These are phyloP conservation scores for Mentha longifolia DNA, from an alignment of 257 asterid species.

Conservation along the genomic window DNA sequence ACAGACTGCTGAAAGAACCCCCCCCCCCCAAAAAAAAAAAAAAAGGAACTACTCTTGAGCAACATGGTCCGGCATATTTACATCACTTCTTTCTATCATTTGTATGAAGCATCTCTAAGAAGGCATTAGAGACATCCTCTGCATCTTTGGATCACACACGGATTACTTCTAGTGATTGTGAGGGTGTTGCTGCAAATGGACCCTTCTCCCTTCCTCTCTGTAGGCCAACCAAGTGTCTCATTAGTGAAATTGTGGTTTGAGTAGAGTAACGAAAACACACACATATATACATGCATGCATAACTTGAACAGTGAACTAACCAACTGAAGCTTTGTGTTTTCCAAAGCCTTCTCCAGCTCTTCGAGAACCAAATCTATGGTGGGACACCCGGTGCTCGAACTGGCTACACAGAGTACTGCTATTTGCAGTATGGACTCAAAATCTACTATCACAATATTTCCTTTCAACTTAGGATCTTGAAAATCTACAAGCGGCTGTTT, in stretches of 20 bases:
- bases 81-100: slow-evolving; percentile 14
- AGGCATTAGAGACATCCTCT: slow-evolving; percentile 19
- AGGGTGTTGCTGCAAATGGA: slow-evolving; percentile 38
- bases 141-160: slow-evolving; percentile 33
- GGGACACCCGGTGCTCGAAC: slow-evolving; percentile 81
- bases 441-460: slow-evolving; percentile 53
- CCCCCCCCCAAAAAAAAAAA: neutral
- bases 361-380: slow-evolving; percentile 63
- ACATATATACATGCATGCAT: neutral
- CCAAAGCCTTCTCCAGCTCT: slow-evolving; percentile 75
- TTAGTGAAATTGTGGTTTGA: neutral
- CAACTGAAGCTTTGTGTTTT: slow-evolving; percentile 51
- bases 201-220: slow-evolving; percentile 41
- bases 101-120: slow-evolving; percentile 28
- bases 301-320: slow-evolving; percentile 36
- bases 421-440: slow-evolving; percentile 75
- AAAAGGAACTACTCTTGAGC: neutral
- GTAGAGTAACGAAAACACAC: neutral
- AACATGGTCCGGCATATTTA: slow-evolving; percentile 5
- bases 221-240: slow-evolving; percentile 10
- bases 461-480: slow-evolving; percentile 62
- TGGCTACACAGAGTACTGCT: slow-evolving; percentile 77
- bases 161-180: slow-evolving; percentile 43
- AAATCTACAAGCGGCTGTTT: slow-evolving; percentile 68
- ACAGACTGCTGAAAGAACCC: neutral